Evolutionary conservation across 345 rosid genomes (phyloP), one percentile per base, ranked within the genome.

Genomic region (Boechera stricta): DNA sequence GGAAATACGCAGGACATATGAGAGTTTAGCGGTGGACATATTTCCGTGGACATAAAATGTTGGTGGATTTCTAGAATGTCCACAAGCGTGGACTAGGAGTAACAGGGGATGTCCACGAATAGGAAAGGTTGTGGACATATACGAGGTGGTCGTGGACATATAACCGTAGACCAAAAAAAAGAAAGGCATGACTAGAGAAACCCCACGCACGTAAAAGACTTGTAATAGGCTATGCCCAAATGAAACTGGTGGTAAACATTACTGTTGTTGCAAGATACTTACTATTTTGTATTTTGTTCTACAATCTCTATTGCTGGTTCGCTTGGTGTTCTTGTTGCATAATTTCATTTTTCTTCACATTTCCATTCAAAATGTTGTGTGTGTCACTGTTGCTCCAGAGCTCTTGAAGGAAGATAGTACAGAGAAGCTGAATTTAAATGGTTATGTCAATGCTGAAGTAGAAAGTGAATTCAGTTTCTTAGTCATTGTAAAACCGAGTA

Each of bases 181-280:
- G 21, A 18, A 18, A 18, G 21, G 21, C 21, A 18, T 18, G 21
- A 18, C 21, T 18, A 18, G 21, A 18, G 21, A 18, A 18, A 18
- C 21, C 21, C 21, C 21, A 18, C 21, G 0, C 21, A 18, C 21
- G 21, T 18, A 18, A 18, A 18, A 18, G 21, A 18, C 21, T 18
- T 18, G 21, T 18, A 18, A 18, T 18, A 18, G 21, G 21, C 21
- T 18, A 18, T 18, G 21, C 21, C 21, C 21, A 18, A 18, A 18
- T 18, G 21, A 18, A 18, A 18, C 33, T 63, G 31, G 71, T 73
- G 61, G 28, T 63, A 28, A 18, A 70, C 49, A n/a, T 35, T 67
- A 75, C 66, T 48, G 53, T 75, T 58, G 60, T 75, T 67, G 26
- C 58, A 60, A 36, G 76, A 6, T 61, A 69, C 55, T 53, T 63